phyloP scores from a whole-genome alignment of 306 rosid species.

The Lathyrus oleraceus region DNA sequence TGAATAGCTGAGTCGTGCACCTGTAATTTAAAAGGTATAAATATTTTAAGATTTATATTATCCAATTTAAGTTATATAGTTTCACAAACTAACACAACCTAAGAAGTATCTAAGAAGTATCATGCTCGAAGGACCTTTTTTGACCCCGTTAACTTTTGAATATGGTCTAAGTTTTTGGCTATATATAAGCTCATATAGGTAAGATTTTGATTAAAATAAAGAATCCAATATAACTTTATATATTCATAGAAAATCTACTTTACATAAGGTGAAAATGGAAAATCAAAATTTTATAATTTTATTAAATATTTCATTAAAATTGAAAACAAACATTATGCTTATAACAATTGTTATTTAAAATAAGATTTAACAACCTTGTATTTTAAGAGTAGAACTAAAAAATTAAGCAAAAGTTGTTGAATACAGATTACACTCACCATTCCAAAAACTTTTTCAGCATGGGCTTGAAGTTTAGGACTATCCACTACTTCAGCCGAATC shows the following conservation, averaged over 20 bases:
- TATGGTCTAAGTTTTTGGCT: not conserved
- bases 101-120: too few species aligned
- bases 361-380: not conserved
- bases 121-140: not conserved
- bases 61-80: not conserved
- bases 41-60: not conserved
- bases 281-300: too few species aligned
- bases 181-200: too few species aligned
- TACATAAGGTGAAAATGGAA: not conserved
- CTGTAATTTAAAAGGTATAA: not conserved
- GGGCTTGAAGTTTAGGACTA: not conserved
- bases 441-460: not conserved
- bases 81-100: not conserved
- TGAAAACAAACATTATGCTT: too few species aligned
- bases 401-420: not conserved
- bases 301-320: too few species aligned
- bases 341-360: not conserved
- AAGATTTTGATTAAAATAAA: too few species aligned
- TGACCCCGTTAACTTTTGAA: not conserved
- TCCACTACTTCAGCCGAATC: not conserved
- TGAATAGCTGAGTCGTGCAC: not conserved
- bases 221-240: too few species aligned
- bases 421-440: not conserved
- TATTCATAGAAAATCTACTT: too few species aligned
- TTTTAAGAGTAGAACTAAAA: not conserved